phyloP scores from a whole-genome alignment of 768 basidiomycete species.

The Boletus vermiculosoides region DNA sequence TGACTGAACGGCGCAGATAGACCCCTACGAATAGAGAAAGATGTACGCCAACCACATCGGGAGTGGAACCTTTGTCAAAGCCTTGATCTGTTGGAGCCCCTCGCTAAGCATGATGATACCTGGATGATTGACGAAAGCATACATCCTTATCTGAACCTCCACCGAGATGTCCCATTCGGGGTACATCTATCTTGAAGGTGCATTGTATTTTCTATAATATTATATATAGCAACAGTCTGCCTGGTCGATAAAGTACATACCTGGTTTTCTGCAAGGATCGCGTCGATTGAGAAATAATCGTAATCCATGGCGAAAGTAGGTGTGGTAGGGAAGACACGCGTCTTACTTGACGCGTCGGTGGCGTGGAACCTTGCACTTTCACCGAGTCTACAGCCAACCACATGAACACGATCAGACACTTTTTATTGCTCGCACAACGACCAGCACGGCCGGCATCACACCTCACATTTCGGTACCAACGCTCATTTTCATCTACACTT shows the following conservation, averaged over 20 bases:
- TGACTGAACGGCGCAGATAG: background rate
- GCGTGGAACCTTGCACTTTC: conserved; percentile 10
- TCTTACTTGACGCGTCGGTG: conserved; percentile 19
- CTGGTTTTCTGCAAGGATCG: conserved; percentile 91
- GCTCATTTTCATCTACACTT: conserved; percentile 32
- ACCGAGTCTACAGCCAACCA: background rate
- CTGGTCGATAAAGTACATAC: conserved; percentile 34
- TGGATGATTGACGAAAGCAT: conserved; percentile 28
- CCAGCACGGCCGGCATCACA: conserved; percentile 13
- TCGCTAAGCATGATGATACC: conserved; percentile 7
- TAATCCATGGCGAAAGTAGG: conserved; percentile 59
- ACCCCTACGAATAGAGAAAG: conserved; percentile 69
- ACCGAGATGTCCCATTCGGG: conserved; percentile 85
- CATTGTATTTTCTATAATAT: conserved; percentile 81
- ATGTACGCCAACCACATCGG: conserved; percentile 92
- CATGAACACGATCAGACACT: conserved; percentile 26
- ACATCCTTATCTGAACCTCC: conserved; percentile 85
- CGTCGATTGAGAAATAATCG: conserved; percentile 90
- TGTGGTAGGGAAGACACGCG: background rate
- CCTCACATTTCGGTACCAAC: conserved; percentile 14
- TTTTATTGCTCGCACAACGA: conserved; percentile 15
- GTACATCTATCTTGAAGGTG: conserved; percentile 83
- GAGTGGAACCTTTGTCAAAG: conserved; percentile 72
- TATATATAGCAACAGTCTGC: background rate
- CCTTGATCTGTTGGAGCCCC: conserved; percentile 58